These are phyloP conservation scores for Fusarium coicis DNA, from an alignment of 2,329 filamentous ascomycete species.

Conservation along the genomic window DNA sequence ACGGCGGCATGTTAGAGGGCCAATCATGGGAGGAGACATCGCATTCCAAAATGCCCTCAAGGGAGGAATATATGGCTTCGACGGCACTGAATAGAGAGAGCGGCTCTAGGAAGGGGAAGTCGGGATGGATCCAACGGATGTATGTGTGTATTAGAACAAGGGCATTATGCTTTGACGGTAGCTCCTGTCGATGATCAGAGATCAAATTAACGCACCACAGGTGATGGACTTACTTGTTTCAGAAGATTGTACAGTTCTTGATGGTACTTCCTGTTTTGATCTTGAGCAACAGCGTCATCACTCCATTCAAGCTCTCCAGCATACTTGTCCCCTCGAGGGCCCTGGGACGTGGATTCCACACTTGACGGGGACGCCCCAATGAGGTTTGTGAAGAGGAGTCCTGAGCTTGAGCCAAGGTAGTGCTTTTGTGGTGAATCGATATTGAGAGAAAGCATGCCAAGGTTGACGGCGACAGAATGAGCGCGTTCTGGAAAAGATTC, in stretches of 20 bases:
- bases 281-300: background rate
- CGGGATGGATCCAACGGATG: no score
- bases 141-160: no score
- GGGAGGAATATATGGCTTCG: no score
- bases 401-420: background rate
- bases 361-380: background rate
- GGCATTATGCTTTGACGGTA: no score
- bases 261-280: background rate
- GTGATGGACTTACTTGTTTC: no score
- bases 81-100: no score
- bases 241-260: background rate
- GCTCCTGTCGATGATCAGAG: no score
- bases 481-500: constrained; percentile 33
- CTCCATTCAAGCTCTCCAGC: background rate
- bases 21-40: no score
- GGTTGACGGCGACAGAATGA: constrained; percentile 47
- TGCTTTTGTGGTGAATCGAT: constrained; percentile 38
- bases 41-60: no score
- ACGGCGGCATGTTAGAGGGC: no score
- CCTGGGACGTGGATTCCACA: background rate
- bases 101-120: no score
- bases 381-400: background rate
- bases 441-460: constrained; percentile 52
- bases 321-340: background rate
- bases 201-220: no score